Evolutionary conservation across 805 yeast species (phyloP).

Genomic region (Monosporozyma aerobia): DNA sequence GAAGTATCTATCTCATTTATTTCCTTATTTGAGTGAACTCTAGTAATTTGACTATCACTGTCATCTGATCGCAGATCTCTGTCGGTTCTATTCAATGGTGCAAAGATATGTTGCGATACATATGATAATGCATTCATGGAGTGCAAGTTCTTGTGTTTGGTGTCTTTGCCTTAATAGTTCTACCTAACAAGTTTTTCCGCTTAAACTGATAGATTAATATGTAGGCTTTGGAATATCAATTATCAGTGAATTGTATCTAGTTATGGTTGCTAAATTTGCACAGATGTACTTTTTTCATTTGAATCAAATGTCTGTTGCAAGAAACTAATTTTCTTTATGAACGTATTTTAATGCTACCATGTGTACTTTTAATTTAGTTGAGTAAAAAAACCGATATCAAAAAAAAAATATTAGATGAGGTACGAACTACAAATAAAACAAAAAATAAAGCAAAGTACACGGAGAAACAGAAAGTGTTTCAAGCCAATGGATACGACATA

Average conservation of each 20-base stretch:
- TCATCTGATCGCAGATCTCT: neutral
- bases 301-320: neutral
- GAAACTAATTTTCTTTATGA: neutral
- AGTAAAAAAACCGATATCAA: neutral
- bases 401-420: neutral
- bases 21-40: neutral
- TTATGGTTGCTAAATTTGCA: neutral
- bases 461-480: neutral
- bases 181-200: neutral
- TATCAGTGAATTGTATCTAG: neutral
- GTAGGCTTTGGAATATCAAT: neutral
- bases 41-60: neutral
- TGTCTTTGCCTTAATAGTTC: neutral
- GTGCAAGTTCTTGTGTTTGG: neutral
- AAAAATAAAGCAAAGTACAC: neutral
- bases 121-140: slow-evolving; percentile 2
- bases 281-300: neutral
- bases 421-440: neutral
- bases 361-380: neutral
- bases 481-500: too few species aligned
- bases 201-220: neutral
- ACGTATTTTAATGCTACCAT: neutral
- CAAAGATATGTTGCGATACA: neutral
- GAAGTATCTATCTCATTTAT: neutral
- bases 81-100: neutral